phyloP scores from a whole-genome alignment of 2,329 filamentous ascomycete genomes.

The Furcasterigmium sp. region DNA sequence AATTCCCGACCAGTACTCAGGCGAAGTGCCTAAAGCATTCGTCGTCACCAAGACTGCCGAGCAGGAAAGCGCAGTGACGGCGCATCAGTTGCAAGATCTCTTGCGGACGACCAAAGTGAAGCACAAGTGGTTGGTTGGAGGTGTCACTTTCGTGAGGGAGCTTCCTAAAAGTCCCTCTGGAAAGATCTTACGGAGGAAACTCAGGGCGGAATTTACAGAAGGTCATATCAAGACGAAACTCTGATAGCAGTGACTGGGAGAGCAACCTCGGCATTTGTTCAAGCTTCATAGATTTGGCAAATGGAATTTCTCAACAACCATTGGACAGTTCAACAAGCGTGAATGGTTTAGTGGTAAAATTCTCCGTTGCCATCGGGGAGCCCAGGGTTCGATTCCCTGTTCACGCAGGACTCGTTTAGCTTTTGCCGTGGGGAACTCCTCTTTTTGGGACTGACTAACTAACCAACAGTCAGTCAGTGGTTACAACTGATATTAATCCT shows the following conservation, averaged over 20 bases:
- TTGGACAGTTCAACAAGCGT: neutral
- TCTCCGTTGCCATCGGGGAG: slow-evolving; percentile 7
- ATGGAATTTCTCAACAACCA: too few species aligned
- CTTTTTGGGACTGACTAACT: neutral
- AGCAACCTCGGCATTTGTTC: too few species aligned
- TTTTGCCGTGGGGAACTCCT: neutral
- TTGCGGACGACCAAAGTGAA: slow-evolving; percentile 60
- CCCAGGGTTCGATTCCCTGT: slow-evolving; percentile 6
- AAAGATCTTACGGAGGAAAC: slow-evolving; percentile 64
- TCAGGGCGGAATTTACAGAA: too few species aligned
- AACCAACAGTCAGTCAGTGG: too few species aligned
- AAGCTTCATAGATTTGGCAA: too few species aligned
- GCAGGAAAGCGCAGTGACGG: slow-evolving; percentile 38
- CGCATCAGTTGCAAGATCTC: slow-evolving; percentile 52
- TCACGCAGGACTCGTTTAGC: neutral
- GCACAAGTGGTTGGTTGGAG: slow-evolving; percentile 63
- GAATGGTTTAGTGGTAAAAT: slow-evolving; percentile 7
- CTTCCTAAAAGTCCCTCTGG: slow-evolving; percentile 71
- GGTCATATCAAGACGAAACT: too few species aligned
- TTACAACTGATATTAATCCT: too few species aligned
- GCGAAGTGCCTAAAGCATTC: slow-evolving; percentile 53
- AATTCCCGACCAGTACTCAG: slow-evolving; percentile 46
- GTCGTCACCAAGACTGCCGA: slow-evolving; percentile 50
- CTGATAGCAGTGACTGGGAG: too few species aligned
- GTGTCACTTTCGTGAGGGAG: slow-evolving; percentile 57